Base-by-base conservation (phyloP, 1,139 yeast genomes). In the Suhomyces wounanorum region DNA sequence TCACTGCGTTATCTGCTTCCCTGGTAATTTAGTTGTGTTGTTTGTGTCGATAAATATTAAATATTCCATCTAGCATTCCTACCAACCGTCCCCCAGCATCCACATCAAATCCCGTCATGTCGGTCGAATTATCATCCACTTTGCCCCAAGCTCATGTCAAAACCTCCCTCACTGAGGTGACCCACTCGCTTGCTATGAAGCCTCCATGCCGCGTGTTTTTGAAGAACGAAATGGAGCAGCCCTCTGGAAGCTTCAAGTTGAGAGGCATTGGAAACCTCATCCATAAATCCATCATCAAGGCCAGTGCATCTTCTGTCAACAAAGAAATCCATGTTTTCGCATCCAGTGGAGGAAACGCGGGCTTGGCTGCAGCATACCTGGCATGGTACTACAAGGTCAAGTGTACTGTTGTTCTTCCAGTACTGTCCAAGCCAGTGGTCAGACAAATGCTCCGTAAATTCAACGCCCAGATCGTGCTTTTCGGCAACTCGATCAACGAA, bases 291-390 rank as follows among this genome's bases (percentile, higher is more conserved):
- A 63, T 70, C 7, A 62, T 55, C 31, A 48, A 62, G 43, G 65
- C 67, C 18, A 57, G 51, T 37, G 47, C 33, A 16, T 47, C 33
- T 16, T 64, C 45, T 5, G 52, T 58, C 17, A 39, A 47, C 11
- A 53, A 59, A 51, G 61, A 64, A 36, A 74, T 81, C 35, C 79
- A 77, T 30, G 82, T 85, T 4, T 82, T 77, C 62, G 77, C 87
- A 7, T 83, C 88, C 31, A 83, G 89, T 14, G 94, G 92, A 11
- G 94, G 94, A 0, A 87, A 87, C 62, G 94, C 94, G 0, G 94
- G 94, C 0, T 70, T 84, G 45, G 92, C 92, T 0, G 89, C 89
- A 2, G 89, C 90, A 0, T 78, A 78, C 48, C 82, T 87, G 40
- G 81, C 87, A 4, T 64, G 63, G 36, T 67, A 63, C 48, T 73